Percentiles rank a stretch among this genome's conserved stretches.
These are phyloP conservation scores for Puccinia hordei DNA, from an alignment of 1,284 basidiomycete genomes.

Conservation along the genomic window DNA sequence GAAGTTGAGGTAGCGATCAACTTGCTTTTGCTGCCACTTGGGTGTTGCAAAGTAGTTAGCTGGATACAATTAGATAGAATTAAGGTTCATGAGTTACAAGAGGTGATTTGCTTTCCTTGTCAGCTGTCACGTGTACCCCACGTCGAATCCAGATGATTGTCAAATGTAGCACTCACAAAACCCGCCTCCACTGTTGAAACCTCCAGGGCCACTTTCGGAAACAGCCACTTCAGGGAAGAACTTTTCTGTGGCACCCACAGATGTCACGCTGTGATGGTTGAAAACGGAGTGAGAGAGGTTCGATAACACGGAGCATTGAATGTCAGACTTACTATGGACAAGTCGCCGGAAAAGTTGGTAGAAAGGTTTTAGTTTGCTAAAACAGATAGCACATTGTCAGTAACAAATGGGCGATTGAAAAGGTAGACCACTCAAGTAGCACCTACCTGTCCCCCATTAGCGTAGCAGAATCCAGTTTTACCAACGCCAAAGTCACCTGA, in stretches of 20 bases:
- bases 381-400: not conserved
- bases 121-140: too few relatives aligned
- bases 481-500: constrained; percentile 58
- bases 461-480: constrained; percentile 27
- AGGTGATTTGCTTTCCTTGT: not conserved
- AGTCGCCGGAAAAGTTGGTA: constrained; percentile 43
- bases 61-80: not conserved
- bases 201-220: constrained; percentile 34
- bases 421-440: not conserved
- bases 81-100: too few relatives aligned
- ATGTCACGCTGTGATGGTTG: constrained; percentile 47
- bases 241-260: constrained; percentile 57
- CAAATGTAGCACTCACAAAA: constrained; percentile 34
- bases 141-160: not conserved
- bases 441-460: constrained; percentile 30
- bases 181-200: constrained; percentile 42
- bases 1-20: constrained; percentile 54
- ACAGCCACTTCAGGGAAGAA: constrained; percentile 57
- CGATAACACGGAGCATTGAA: not conserved
- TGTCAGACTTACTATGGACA: constrained; percentile 47
- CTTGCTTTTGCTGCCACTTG: constrained; percentile 54
- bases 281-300: not conserved
- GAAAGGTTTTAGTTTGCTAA: constrained; percentile 28
- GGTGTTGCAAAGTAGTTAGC: constrained; percentile 55
- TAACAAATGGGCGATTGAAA: not conserved